Base-by-base conservation (phyloP, 768 basidiomycete genomes). In the Amanita rubescens region DNA sequence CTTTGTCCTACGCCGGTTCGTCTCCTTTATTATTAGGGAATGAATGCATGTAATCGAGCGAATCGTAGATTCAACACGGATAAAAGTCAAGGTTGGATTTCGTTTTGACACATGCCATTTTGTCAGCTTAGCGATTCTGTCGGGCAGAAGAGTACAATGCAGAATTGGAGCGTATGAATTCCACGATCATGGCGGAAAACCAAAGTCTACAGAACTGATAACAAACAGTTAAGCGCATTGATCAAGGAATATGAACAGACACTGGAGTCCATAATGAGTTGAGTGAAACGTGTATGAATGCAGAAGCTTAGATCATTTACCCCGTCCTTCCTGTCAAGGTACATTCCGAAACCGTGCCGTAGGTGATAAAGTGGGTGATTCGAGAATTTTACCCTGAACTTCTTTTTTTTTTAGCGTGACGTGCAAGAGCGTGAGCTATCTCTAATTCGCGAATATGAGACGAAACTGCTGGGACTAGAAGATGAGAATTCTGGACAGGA, bases 241-340 rank as follows among this genome's bases (percentile, higher is more conserved):
- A 85, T 98, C 61, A 94, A 94, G 62, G 96, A 99, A 66, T 98
- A 96, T 63, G 96, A 99, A 66, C 88, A 91, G 63, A 97, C 95
- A 0, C 72, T 99, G 30, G 96, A 99, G 68, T 89, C 79, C 6
- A 82, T 98, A 41, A 99, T 99, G 96, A 81, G 84, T 76, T 67
- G 59, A 62, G 62, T 55, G 59, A 55, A 43, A 35, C 43, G 33
- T n/a, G 39, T 49, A n/a, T 27, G 37, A 32, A 41, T 34, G n/a
- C 27, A 19, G 46, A 30, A 22, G 51, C 6, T 14, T 19, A 42
- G 19, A 38, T 48, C 34, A 30, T 54, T 57, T 50, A 51, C 52
- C 12, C 11, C n/a, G n/a, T n/a, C n/a, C n/a, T n/a, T n/a, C n/a
- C 12, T 19, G 30, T 5, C 22, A 32, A 78, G 77, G 72, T 60